These are phyloP conservation scores for Flueggea neowawraea DNA, from an alignment of 441 rosid species.

Conservation along the genomic window DNA sequence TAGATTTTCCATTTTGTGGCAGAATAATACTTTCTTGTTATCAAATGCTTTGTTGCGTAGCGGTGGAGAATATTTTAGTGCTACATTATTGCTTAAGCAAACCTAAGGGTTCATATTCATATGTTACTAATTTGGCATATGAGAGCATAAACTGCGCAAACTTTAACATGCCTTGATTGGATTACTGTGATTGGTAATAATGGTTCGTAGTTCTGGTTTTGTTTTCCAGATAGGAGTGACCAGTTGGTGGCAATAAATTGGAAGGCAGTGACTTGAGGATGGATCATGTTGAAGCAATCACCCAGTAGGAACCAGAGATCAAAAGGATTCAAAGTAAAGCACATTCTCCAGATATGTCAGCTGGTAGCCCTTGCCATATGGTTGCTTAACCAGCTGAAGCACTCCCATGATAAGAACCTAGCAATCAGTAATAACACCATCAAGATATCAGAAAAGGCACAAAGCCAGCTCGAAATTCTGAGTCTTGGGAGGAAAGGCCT, in stretches of 20 bases:
- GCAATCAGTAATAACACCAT: slow-evolving; percentile 11
- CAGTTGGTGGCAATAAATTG: slow-evolving; percentile 9
- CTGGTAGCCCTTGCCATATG: slow-evolving; percentile 47
- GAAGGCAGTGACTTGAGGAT: neutral
- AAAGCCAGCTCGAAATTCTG: slow-evolving; percentile 8
- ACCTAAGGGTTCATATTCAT: no score
- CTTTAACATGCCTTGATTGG: no score
- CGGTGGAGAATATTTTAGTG: no score
- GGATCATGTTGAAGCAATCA: slow-evolving; percentile 39
- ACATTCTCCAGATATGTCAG: slow-evolving; percentile 40
- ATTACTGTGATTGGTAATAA: no score
- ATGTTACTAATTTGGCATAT: no score
- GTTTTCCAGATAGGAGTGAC: slow-evolving; percentile 13
- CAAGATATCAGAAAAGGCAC: slow-evolving; percentile 11
- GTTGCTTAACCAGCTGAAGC: slow-evolving; percentile 52
- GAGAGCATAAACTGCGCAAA: no score
- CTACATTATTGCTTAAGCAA: no score
- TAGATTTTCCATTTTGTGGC: no score
- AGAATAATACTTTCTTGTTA: no score
- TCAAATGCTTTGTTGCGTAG: no score
- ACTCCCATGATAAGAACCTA: slow-evolving; percentile 24
- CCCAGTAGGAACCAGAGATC: slow-evolving; percentile 46
- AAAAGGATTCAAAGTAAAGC: slow-evolving; percentile 53
- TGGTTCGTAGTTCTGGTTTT: neutral
- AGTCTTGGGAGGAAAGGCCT: slow-evolving; percentile 58